Evolutionary conservation across 257 asterid genomes (phyloP).

Genomic region (Ilex aquifolium): DNA sequence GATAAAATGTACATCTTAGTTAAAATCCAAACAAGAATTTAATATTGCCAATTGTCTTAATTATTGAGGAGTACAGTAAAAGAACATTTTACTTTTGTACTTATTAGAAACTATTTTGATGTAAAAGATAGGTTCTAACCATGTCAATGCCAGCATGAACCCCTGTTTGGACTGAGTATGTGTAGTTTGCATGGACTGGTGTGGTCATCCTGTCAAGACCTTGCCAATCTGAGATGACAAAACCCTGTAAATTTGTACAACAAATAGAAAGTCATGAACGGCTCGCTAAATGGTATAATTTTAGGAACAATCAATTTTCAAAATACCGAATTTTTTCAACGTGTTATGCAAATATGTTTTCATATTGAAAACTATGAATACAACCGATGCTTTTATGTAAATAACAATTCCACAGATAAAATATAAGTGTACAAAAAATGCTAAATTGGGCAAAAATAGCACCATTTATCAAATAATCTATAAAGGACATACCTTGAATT

Average conservation of each 20-base stretch:
- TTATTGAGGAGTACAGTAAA: not conserved
- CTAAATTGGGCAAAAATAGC: too few relatives aligned
- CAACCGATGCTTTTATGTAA: not conserved
- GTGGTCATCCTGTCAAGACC: conserved; percentile 62
- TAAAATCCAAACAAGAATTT: not conserved
- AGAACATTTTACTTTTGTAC: too few relatives aligned
- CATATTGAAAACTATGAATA: too few relatives aligned
- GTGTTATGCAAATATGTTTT: too few relatives aligned
- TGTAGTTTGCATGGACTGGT: conserved; percentile 51
- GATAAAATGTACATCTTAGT: not conserved
- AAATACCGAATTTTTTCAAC: too few relatives aligned
- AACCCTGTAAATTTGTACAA: conserved; percentile 38
- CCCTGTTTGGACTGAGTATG: conserved; percentile 46
- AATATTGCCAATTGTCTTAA: too few relatives aligned
- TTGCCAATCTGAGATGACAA: conserved; percentile 65
- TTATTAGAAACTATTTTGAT: too few relatives aligned
- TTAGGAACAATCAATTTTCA: too few relatives aligned
- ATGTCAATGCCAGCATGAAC: conserved; percentile 68
- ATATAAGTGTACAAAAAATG: too few relatives aligned
- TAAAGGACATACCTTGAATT: conserved; percentile 24
- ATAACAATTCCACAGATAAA: conserved; percentile 13
- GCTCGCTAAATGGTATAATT: conserved; percentile 12
- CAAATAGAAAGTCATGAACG: conserved; percentile 5
- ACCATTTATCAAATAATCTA: too few relatives aligned
- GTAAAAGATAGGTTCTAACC: conserved; percentile 29